Conservation (phyloP, 441 rosid genomes). For the Corymbia citriodora region DNA sequence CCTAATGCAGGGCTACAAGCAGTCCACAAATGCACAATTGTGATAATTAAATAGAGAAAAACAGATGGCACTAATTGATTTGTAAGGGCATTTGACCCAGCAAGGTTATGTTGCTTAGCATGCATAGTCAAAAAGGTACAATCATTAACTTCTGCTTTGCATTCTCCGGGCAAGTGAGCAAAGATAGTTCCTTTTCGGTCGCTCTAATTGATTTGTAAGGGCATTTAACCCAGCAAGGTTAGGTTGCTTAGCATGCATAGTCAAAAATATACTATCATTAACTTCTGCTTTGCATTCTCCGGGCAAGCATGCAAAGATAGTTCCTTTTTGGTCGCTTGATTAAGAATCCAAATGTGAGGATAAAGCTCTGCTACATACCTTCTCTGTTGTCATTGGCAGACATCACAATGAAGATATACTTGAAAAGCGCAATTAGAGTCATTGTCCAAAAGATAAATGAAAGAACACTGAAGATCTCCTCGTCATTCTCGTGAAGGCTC, state of each 20-base stretch:
- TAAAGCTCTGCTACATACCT: slow-evolving; percentile 30
- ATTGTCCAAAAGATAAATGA: slow-evolving; percentile 76
- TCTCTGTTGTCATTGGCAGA: slow-evolving; percentile 81
- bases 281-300: background rate
- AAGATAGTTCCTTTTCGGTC: background rate
- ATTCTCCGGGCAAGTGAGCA: background rate
- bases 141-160: background rate
- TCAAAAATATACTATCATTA: background rate
- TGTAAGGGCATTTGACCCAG: background rate
- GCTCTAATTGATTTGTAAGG: background rate
- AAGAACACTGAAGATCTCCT: slow-evolving; percentile 67
- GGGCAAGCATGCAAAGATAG: background rate
- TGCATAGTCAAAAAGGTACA: background rate
- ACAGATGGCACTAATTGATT: background rate
- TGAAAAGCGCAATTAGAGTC: slow-evolving; percentile 56
- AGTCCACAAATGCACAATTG: background rate
- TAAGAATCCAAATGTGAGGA: background rate
- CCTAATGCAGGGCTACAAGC: background rate
- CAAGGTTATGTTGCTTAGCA: background rate
- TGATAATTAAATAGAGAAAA: background rate
- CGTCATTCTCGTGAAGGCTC: slow-evolving; percentile 61
- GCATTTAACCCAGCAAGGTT: background rate
- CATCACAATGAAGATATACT: slow-evolving; percentile 54
- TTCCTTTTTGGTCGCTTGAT: background rate
- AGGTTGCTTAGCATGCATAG: background rate